Conservation (phyloP, 768 basidiomycete genomes). For the Trametes sanguinea region DNA sequence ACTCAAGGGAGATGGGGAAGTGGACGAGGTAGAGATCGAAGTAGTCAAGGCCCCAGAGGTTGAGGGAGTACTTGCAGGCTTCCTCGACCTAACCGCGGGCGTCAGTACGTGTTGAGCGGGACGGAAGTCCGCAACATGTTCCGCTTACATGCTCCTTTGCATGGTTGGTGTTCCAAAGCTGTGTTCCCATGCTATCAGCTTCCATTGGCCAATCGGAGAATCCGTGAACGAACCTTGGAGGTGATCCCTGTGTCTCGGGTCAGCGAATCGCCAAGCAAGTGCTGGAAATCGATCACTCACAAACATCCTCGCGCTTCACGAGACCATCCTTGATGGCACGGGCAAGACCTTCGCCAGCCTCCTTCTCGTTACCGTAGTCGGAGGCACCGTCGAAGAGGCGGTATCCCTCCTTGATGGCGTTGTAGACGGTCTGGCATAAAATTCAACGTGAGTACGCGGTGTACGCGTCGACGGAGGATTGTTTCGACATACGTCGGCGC, state of each 20-base stretch:
- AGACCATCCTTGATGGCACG: conserved; percentile 80
- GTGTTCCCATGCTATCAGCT: conserved; percentile 10
- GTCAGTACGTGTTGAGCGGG: conserved; percentile 1
- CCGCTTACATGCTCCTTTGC: conserved; percentile 66
- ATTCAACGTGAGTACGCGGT: conserved; percentile 9
- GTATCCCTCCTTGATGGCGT: conserved; percentile 84
- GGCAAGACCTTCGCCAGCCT: conserved; percentile 76
- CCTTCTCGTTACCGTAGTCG: conserved; percentile 89
- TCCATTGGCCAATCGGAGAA: conserved; percentile 14
- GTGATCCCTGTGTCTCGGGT: conserved; percentile 61
- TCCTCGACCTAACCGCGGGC: conserved; percentile 47
- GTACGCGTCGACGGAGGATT: neutral
- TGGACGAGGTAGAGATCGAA: conserved; percentile 83
- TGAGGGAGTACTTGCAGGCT: conserved; percentile 63
- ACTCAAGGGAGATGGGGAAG: conserved; percentile 81
- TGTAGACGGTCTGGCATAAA: conserved; percentile 64
- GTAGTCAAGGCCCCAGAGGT: conserved; percentile 82
- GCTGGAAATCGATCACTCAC: conserved; percentile 43
- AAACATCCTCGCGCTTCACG: conserved; percentile 86
- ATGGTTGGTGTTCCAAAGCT: conserved; percentile 92
- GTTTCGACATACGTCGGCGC: conserved; percentile 53
- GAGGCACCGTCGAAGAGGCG: conserved; percentile 85
- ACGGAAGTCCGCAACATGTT: neutral
- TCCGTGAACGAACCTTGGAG: conserved; percentile 57
- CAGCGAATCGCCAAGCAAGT: neutral